Conservation (phyloP, 306 rosid genomes). For the Malus orientalis region DNA sequence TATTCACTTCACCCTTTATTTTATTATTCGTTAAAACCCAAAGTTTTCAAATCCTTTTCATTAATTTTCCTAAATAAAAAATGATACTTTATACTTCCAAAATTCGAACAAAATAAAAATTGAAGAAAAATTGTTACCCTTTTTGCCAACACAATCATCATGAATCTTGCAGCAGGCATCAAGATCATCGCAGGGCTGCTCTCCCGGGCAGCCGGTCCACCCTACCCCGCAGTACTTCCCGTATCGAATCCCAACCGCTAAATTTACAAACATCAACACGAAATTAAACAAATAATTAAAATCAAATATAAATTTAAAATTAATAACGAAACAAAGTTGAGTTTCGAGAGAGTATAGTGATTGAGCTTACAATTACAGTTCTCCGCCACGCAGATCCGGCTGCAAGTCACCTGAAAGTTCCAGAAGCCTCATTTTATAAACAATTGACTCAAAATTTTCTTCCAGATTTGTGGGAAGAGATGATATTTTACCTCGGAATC, state of each 20-base stretch:
- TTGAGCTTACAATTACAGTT: constrained; percentile 55
- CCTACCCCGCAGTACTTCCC: constrained; percentile 91
- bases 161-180: constrained; percentile 89
- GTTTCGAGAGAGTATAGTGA: neutral
- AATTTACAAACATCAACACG: neutral
- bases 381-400: constrained; percentile 51
- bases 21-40: no score
- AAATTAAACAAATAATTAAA: neutral
- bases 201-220: constrained; percentile 72
- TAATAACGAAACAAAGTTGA: neutral
- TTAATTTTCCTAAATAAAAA: no score
- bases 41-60: no score
- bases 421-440: neutral
- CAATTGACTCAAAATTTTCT: neutral
- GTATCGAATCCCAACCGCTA: constrained; percentile 61
- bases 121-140: constrained; percentile 27
- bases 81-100: neutral
- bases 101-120: neutral
- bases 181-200: constrained; percentile 82
- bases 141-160: constrained; percentile 59
- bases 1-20: no score
- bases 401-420: constrained; percentile 42
- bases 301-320: neutral
- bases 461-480: neutral
- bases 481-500: constrained; percentile 32